Evolutionary conservation across 805 yeast species (phyloP).

Genomic region (Candida broadrunensis): DNA sequence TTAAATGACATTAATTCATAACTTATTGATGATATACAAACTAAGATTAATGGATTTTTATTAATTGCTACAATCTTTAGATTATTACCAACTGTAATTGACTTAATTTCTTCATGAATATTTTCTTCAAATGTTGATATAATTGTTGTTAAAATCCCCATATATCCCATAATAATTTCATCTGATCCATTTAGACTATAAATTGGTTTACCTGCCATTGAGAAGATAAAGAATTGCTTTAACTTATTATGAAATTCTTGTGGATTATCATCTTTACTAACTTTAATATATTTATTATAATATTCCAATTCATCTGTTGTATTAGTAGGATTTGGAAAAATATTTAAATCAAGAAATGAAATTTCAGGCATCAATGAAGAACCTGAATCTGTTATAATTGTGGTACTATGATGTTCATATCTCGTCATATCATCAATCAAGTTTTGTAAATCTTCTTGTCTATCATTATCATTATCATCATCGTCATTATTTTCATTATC

Average conservation of each 20-base stretch:
- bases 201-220: conserved; percentile 86
- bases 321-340: conserved; percentile 8
- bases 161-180: conserved; percentile 61
- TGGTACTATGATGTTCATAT: conserved; percentile 5
- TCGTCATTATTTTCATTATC: conserved; percentile 15
- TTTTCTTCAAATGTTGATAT: conserved; percentile 62
- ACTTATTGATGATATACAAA: conserved; percentile 57
- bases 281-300: conserved; percentile 13
- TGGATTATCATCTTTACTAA: conserved; percentile 11
- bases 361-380: background rate
- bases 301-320: conserved; percentile 8
- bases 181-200: conserved; percentile 76
- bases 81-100: conserved; percentile 51
- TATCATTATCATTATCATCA: background rate
- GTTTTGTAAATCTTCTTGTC: conserved; percentile 19
- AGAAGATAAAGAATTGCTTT: conserved; percentile 76
- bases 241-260: conserved; percentile 25
- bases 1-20: conserved; percentile 44
- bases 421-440: conserved; percentile 19
- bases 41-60: conserved; percentile 66
- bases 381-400: background rate
- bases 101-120: conserved; percentile 36
- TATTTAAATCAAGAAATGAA: conserved; percentile 10
- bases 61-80: conserved; percentile 55
- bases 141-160: conserved; percentile 80